Evolutionary conservation across 176 grass and related monocot species (phyloP).

Genomic region (Aegilops speltoides): DNA sequence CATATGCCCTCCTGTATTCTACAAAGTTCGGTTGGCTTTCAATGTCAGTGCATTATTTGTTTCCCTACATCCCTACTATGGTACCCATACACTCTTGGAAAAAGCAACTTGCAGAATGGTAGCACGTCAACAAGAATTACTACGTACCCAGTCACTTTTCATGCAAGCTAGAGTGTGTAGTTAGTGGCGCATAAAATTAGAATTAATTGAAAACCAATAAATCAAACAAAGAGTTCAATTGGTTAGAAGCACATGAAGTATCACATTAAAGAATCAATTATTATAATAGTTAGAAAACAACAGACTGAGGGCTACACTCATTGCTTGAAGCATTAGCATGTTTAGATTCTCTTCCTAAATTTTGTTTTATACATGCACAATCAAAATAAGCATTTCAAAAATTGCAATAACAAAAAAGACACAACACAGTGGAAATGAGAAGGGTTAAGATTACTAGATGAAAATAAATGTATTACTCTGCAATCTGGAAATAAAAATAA

Average conservation of each 20-base stretch:
- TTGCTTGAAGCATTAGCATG: background rate
- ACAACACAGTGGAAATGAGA: background rate
- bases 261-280: background rate
- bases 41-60: background rate
- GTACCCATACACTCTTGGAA: background rate
- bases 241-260: background rate
- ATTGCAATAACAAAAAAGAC: constrained; percentile 2
- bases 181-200: background rate
- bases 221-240: background rate
- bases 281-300: constrained; percentile 2
- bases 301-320: constrained; percentile 5
- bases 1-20: background rate
- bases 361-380: background rate
- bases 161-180: background rate
- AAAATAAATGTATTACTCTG: background rate
- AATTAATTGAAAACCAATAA: background rate
- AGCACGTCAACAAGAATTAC: background rate
- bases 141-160: background rate
- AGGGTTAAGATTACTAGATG: background rate
- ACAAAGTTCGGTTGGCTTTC: background rate
- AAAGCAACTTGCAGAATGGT: background rate
- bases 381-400: constrained; percentile 5
- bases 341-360: constrained; percentile 1
- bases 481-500: constrained; percentile 28
- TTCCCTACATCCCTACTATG: background rate